Percentiles rank a stretch among this genome's conserved stretches.
These are phyloP conservation scores for Wickerhamomyces alni DNA, from an alignment of 805 yeast genomes.

Conservation along the genomic window DNA sequence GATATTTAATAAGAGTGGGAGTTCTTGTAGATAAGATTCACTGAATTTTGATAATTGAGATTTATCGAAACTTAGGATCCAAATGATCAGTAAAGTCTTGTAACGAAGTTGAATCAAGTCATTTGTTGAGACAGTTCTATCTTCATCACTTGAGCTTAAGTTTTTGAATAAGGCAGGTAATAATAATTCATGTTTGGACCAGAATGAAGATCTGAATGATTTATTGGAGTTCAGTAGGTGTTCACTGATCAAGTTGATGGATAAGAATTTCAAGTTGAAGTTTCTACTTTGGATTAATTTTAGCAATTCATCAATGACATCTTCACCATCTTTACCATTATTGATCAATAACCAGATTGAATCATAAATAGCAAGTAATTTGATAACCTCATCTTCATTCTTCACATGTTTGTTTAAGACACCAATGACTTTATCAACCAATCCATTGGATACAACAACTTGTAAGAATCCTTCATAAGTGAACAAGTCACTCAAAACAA, in stretches of 20 bases:
- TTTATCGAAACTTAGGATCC: conserved; percentile 78
- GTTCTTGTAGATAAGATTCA: conserved; percentile 46
- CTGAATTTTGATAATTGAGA: conserved; percentile 45
- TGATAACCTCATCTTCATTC: conserved; percentile 50
- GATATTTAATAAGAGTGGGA: conserved; percentile 37
- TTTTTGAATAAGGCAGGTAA: not conserved
- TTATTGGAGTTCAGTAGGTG: conserved; percentile 42
- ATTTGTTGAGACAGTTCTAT: conserved; percentile 9
- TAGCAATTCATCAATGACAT: conserved; percentile 10
- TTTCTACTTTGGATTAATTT: conserved; percentile 29
- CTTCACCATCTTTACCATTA: conserved; percentile 16
- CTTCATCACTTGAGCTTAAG: conserved; percentile 22
- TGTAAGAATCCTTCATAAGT: conserved; percentile 31
- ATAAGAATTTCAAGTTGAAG: conserved; percentile 50
- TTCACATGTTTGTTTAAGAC: conserved; percentile 49
- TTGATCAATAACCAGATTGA: conserved; percentile 42
- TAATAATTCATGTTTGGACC: conserved; percentile 38
- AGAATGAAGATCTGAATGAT: conserved; percentile 46
- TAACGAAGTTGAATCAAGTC: conserved; percentile 66
- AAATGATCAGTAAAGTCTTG: conserved; percentile 65
- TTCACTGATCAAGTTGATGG: conserved; percentile 59
- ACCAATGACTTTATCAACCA: conserved; percentile 14
- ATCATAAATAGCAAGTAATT: conserved; percentile 49
- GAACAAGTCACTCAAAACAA: conserved; percentile 52
- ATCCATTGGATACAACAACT: conserved; percentile 25